Evolutionary conservation across 139 green algal species (phyloP), one percentile per base, ranked within the genome.

Genomic region (Penium margaritaceum): DNA sequence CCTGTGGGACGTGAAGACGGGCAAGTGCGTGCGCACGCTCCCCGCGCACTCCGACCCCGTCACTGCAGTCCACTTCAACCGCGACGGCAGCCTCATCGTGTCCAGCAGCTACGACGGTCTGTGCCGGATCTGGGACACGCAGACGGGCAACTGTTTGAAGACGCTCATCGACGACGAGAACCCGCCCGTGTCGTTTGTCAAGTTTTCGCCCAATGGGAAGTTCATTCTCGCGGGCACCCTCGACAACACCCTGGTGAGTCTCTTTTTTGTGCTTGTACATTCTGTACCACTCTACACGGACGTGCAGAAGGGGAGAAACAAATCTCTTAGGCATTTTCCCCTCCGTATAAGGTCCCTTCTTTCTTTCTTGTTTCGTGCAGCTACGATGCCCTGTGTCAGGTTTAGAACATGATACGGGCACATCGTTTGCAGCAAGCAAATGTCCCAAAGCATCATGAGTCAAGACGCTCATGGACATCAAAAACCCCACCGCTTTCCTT

Each of bases 21-120:
- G 86, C 7, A 68, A 71, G 14, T 86, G 69, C 68, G 61, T 96
- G 32, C 79, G 83, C 21, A 81, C 86, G 67, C 76, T 96, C 14
- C 91, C 92, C 12, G 92, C 90, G 5, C 92, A 97, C 79, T 91
- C 86, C 0, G 92, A 97, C 80, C 92, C 92, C 7, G 80, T 97
- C 14, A 92, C 89, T 0, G 77, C 80, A 0, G 86, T 95, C 29
- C 76, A 87, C 76, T 95, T 95, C 72, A 84, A 78, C 44, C 66
- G 81, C 0, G 91, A 96, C 67, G 86, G 85, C 21, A 86, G 80
- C 0, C 75, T 91, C 43, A 72, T 97, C 2, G 88, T 85, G 3
- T 89, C 83, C 41, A 85, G 74, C 80, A 88, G 73, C 34, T 91
- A 90, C 65, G 92, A 97, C 72, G 92, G 76, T 14, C 55, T 82